A percentile compares a stretch with the other conserved stretches of the same genome.
These are phyloP conservation scores for Erigeron canadensis DNA, from an alignment of 129 eudicot species.

Conservation along the genomic window DNA sequence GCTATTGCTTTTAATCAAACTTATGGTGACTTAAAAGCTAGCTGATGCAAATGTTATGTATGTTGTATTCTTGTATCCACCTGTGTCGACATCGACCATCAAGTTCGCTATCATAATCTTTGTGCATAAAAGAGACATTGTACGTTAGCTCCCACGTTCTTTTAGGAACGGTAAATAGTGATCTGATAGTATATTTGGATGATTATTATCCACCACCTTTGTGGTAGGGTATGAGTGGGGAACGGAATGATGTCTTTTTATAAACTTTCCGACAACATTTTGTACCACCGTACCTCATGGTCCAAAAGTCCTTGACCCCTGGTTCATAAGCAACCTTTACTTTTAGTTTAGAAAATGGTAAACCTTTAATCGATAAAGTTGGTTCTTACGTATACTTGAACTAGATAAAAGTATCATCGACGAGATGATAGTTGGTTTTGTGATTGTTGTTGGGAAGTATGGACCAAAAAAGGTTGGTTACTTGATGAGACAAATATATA, in stretches of 20 bases:
- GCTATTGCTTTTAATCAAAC: constrained; percentile 42
- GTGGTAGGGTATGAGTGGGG: constrained; percentile 20
- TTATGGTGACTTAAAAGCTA: constrained; percentile 37
- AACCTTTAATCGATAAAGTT: neutral
- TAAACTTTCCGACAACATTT: constrained; percentile 6
- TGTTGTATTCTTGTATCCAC: constrained; percentile 18
- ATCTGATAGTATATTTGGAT: constrained; percentile 9
- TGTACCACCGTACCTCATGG: neutral
- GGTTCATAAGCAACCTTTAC: neutral
- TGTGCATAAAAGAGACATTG: neutral
- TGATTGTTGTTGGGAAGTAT: neutral
- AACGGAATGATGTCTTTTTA: neutral
- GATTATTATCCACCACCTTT: constrained; percentile 2
- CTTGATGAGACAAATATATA: neutral
- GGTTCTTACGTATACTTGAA: neutral
- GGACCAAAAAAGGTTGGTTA: neutral
- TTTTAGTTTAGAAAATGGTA: neutral
- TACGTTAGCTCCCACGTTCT: neutral
- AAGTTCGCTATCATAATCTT: neutral
- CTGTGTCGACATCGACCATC: neutral
- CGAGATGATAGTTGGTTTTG: neutral
- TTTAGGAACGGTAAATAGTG: neutral
- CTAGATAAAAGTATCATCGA: neutral
- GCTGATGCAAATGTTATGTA: constrained; percentile 7
- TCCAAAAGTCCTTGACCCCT: constrained; percentile 11